A percentile compares a stretch with the other conserved stretches of the same genome.
Evolutionary conservation across 805 yeast genomes (phyloP).

Genomic region (Sugiyamaella lignohabitans): DNA sequence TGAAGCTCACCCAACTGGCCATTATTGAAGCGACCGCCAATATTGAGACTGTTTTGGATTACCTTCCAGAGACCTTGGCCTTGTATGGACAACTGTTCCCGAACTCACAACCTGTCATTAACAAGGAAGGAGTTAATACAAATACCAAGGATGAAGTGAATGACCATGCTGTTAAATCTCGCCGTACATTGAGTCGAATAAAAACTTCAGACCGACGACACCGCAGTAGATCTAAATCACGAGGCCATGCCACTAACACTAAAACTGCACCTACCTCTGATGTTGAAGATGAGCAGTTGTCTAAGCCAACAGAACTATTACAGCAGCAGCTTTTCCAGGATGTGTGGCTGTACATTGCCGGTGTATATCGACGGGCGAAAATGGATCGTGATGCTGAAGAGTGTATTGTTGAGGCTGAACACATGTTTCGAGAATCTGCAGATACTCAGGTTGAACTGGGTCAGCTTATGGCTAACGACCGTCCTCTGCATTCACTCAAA

Average conservation of each 20-base stretch:
- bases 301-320: not conserved
- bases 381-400: conserved; percentile 55
- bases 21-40: conserved; percentile 47
- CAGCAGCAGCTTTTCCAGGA: conserved; percentile 21
- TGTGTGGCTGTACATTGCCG: conserved; percentile 71
- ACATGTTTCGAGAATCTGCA: conserved; percentile 39
- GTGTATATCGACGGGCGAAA: conserved; percentile 53
- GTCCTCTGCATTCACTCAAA: conserved; percentile 46
- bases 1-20: conserved; percentile 69
- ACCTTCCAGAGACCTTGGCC: conserved; percentile 59
- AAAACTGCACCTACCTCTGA: not conserved
- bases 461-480: conserved; percentile 35
- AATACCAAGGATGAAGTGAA: not conserved
- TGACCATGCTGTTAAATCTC: not conserved
- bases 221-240: not conserved
- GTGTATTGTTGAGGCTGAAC: conserved; percentile 67
- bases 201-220: not conserved
- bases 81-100: conserved; percentile 47
- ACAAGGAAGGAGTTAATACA: not conserved
- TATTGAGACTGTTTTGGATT: conserved; percentile 50
- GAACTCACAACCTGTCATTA: conserved; percentile 3
- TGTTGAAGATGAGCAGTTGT: not conserved
- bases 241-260: too few species aligned
- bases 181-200: not conserved
- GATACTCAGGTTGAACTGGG: conserved; percentile 49